Percentiles rank a stretch among this genome's conserved stretches.
These are phyloP conservation scores for Aspergillus sclerotioniger DNA, from an alignment of 495 filamentous ascomycete species.

Conservation along the genomic window DNA sequence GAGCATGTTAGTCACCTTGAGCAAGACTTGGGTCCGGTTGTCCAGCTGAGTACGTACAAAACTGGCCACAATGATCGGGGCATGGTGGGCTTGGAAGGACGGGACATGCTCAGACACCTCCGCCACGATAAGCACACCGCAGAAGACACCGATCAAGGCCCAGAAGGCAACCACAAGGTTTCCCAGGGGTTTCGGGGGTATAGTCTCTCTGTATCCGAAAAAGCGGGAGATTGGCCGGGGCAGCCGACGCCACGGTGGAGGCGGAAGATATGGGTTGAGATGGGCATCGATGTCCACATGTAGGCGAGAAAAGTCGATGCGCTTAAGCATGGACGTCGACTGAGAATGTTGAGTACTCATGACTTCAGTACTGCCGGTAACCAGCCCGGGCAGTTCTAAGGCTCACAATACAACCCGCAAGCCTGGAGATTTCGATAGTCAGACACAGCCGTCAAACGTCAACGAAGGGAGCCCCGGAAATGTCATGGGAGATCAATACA, in stretches of 20 bases:
- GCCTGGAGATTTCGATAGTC: background rate
- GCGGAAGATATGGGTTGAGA: slow-evolving; percentile 60
- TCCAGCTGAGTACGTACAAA: slow-evolving; percentile 33
- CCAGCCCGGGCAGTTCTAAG: background rate
- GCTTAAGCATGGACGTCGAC: background rate
- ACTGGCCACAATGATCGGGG: slow-evolving; percentile 40
- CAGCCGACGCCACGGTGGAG: slow-evolving; percentile 38
- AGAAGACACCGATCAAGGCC: slow-evolving; percentile 45
- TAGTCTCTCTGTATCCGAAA: slow-evolving; percentile 37
- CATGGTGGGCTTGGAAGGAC: slow-evolving; percentile 34
- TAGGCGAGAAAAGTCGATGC: slow-evolving; percentile 28
- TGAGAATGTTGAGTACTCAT: background rate
- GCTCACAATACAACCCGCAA: background rate
- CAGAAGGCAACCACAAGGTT: slow-evolving; percentile 41
- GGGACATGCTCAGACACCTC: slow-evolving; percentile 40
- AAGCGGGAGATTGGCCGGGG: slow-evolving; percentile 41
- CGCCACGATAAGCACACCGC: slow-evolving; percentile 42
- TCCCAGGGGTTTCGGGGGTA: slow-evolving; percentile 28
- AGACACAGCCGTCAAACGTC: background rate
- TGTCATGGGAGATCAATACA: background rate
- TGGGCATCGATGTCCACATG: slow-evolving; percentile 66
- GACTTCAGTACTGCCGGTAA: slow-evolving; percentile 1
- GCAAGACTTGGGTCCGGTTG: background rate
- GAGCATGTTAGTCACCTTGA: slow-evolving; percentile 11
- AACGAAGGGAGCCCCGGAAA: background rate